Evolutionary conservation across 2,329 filamentous ascomycete genomes (phyloP).

Genomic region (Parastagonospora nodorum): DNA sequence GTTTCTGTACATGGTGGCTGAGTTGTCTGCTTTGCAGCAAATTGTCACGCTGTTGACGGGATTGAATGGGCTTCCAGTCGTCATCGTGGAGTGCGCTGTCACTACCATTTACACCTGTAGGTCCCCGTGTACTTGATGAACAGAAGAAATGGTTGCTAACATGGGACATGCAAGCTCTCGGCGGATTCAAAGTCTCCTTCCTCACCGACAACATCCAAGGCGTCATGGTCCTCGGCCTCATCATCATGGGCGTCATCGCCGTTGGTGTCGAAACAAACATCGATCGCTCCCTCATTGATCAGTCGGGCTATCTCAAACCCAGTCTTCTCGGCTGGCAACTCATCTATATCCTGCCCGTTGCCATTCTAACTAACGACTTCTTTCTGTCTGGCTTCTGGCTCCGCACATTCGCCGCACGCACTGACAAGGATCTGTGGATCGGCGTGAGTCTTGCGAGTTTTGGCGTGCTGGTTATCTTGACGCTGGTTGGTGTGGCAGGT

Average conservation of each 20-base stretch:
- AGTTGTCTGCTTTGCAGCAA: conserved; percentile 80
- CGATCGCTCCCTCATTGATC: conserved; percentile 68
- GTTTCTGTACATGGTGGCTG: conserved; percentile 86
- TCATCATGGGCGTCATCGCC: conserved; percentile 77
- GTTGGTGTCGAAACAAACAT: conserved; percentile 77
- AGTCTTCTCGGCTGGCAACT: conserved; percentile 82
- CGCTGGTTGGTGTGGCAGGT: conserved; percentile 73
- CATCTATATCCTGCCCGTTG: conserved; percentile 81
- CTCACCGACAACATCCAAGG: conserved; percentile 83
- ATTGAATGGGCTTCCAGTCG: conserved; percentile 72
- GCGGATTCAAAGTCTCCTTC: conserved; percentile 84
- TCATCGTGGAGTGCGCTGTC: conserved; percentile 77
- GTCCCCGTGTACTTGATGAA: conserved; percentile 1
- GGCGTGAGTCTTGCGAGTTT: conserved; percentile 72
- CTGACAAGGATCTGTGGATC: conserved; percentile 77
- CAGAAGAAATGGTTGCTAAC: background rate
- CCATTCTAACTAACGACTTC: conserved; percentile 83
- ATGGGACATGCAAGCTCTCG: conserved; percentile 62
- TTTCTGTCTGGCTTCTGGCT: conserved; percentile 86
- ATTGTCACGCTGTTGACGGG: conserved; percentile 76
- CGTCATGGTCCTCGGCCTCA: conserved; percentile 74
- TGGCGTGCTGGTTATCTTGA: conserved; percentile 69
- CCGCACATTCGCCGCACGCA: conserved; percentile 78
- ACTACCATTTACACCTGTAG: conserved; percentile 85
- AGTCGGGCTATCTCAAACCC: conserved; percentile 70